A percentile compares a stretch with the other conserved stretches of the same genome.
Evolutionary conservation across 73 alveolate genomes (phyloP).

Genomic region (Tetrahymena malaccensis): DNA sequence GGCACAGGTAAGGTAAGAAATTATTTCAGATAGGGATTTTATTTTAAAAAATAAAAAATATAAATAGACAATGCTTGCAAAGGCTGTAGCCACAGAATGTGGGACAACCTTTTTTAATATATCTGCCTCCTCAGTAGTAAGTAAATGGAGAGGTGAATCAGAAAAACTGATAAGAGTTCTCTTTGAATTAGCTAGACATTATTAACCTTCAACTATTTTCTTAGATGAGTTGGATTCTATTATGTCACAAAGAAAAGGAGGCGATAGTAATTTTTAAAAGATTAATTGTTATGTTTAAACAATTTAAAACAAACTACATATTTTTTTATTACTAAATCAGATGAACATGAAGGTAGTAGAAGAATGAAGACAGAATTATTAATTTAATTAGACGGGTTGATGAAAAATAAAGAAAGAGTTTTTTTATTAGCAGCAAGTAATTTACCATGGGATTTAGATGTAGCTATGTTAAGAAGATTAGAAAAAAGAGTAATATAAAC

Average conservation of each 20-base stretch:
- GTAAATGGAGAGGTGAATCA: slow-evolving; percentile 99
- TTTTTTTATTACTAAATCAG: slow-evolving; percentile 3
- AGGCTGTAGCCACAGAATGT: slow-evolving; percentile 98
- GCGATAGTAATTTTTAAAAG: too few relatives aligned
- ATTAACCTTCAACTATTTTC: slow-evolving; percentile 97
- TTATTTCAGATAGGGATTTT: background rate
- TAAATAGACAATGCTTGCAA: slow-evolving; percentile 84
- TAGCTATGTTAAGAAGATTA: slow-evolving; percentile 95
- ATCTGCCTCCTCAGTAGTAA: slow-evolving; percentile 93
- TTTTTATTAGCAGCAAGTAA: slow-evolving; percentile 97
- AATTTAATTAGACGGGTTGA: slow-evolving; percentile 93
- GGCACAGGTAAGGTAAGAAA: slow-evolving; percentile 92
- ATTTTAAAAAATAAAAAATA: background rate
- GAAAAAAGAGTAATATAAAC: slow-evolving; percentile 77
- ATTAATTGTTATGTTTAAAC: too few relatives aligned
- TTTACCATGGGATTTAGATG: slow-evolving; percentile 99
- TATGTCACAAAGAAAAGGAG: slow-evolving; percentile 77
- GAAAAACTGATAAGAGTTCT: slow-evolving; percentile 93
- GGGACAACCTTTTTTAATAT: slow-evolving; percentile 96
- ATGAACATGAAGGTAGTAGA: slow-evolving; percentile 97
- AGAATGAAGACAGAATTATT: slow-evolving; percentile 99
- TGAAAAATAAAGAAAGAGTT: slow-evolving; percentile 86
- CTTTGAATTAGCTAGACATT: slow-evolving; percentile 96
- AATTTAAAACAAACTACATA: too few relatives aligned
- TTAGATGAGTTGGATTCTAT: slow-evolving; percentile 97